Conservation (phyloP, 371 early-diverging fungal genomes). For the Mucor mucedo region DNA sequence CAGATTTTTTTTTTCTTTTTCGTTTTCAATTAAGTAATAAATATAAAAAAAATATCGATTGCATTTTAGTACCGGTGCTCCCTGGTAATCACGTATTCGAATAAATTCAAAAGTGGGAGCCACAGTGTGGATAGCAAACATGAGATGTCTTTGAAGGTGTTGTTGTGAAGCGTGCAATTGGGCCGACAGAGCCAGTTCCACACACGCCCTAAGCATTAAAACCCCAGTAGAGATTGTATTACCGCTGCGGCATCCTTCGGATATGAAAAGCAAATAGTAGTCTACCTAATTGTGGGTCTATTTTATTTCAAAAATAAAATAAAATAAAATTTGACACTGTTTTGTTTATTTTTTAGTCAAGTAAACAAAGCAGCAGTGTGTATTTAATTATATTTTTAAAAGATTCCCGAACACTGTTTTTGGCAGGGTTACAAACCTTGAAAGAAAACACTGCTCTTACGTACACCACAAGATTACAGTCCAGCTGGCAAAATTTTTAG, state of each 20-base stretch:
- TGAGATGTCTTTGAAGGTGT: conserved; percentile 39
- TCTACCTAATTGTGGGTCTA: neutral
- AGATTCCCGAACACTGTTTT: too few relatives aligned
- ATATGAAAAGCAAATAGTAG: neutral
- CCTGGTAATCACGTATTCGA: conserved; percentile 16
- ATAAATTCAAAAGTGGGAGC: conserved; percentile 17
- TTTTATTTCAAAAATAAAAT: too few relatives aligned
- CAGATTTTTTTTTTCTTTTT: conserved; percentile 15
- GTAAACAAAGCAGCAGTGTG: too few relatives aligned
- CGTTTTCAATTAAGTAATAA: neutral
- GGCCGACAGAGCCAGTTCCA: conserved; percentile 45
- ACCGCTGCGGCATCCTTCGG: neutral
- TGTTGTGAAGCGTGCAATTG: conserved; percentile 42
- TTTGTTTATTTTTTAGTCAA: too few relatives aligned
- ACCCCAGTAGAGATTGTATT: conserved; percentile 32
- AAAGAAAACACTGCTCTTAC: too few relatives aligned
- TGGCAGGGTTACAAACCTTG: too few relatives aligned
- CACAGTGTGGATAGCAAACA: conserved; percentile 38
- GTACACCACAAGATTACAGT: too few relatives aligned
- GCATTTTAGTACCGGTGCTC: conserved; percentile 39
- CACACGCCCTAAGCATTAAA: conserved; percentile 40
- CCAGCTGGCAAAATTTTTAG: too few relatives aligned
- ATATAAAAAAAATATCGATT: conserved; percentile 29
- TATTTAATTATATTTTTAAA: too few relatives aligned
- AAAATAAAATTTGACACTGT: too few relatives aligned